A percentile compares a stretch with the other conserved stretches of the same genome.
phyloP scores from a whole-genome alignment of 441 rosid species.

The Theobroma grandiflorum region DNA sequence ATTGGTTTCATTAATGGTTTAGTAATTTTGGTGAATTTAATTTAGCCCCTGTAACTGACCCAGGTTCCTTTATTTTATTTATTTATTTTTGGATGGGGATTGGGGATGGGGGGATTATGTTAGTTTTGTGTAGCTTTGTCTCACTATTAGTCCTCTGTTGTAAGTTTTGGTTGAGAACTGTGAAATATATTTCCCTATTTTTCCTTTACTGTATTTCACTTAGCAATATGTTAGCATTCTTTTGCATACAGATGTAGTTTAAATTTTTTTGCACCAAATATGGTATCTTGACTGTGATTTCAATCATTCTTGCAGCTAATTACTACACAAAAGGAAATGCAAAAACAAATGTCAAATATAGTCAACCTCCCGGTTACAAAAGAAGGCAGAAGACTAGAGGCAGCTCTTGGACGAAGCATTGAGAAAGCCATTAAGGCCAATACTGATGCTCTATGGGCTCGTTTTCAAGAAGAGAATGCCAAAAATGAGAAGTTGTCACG shows the following conservation, averaged over 20 bases:
- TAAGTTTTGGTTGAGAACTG: neutral
- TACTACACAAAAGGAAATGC: conserved; percentile 81
- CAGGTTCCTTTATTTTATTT: neutral
- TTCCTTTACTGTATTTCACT: conserved; percentile 10
- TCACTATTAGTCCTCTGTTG: neutral
- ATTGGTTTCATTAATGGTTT: neutral
- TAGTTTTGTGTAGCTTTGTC: too few relatives aligned
- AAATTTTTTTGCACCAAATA: conserved; percentile 10
- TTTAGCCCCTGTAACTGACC: neutral
- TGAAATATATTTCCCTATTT: neutral
- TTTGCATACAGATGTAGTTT: neutral
- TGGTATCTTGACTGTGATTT: conserved; percentile 19
- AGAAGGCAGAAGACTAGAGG: conserved; percentile 88
- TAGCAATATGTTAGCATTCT: neutral
- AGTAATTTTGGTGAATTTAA: neutral
- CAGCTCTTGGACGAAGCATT: conserved; percentile 68
- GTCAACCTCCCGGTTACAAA: conserved; percentile 62
- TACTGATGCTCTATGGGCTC: conserved; percentile 87
- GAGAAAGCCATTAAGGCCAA: conserved; percentile 80
- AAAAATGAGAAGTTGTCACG: conserved; percentile 70
- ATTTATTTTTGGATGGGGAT: neutral
- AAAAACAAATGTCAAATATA: conserved; percentile 71
- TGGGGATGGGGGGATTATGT: neutral
- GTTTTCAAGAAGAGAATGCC: conserved; percentile 74
- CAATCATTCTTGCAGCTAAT: conserved; percentile 55